Evolutionary conservation across 371 early-diverging fungal genomes (phyloP).

Genomic region (Umbelopsis sp.): DNA sequence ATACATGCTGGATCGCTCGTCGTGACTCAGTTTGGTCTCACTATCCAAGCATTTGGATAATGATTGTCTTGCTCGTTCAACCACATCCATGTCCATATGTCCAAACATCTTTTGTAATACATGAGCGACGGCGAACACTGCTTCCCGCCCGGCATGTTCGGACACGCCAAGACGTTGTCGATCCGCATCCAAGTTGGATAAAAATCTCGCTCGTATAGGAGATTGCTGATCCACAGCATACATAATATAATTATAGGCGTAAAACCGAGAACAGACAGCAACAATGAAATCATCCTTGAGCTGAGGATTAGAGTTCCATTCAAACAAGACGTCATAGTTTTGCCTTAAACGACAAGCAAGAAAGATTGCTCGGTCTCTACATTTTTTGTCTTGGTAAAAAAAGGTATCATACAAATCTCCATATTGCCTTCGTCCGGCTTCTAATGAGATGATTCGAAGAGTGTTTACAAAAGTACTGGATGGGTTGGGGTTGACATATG

Average conservation of each 20-base stretch:
- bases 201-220: constrained; percentile 31
- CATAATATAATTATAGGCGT: constrained; percentile 47
- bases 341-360: constrained; percentile 49
- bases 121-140: constrained; percentile 6
- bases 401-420: constrained; percentile 47
- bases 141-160: neutral
- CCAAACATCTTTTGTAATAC: constrained; percentile 5
- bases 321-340: constrained; percentile 22
- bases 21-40: constrained; percentile 45
- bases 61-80: constrained; percentile 38
- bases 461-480: constrained; percentile 42
- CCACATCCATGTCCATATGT: constrained; percentile 14
- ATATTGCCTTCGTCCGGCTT: constrained; percentile 40
- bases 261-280: constrained; percentile 29
- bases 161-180: constrained; percentile 18
- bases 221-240: constrained; percentile 46
- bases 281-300: constrained; percentile 13
- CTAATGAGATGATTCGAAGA: constrained; percentile 40
- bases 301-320: neutral
- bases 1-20: constrained; percentile 58
- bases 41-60: constrained; percentile 52
- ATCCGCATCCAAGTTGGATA: constrained; percentile 28
- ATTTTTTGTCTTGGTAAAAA: constrained; percentile 53
- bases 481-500: constrained; percentile 18
- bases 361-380: constrained; percentile 49